A percentile compares a stretch with the other conserved stretches of the same genome.
Conservation (phyloP, 140 eudicot genomes). For the Ambrosia hybrid region DNA sequence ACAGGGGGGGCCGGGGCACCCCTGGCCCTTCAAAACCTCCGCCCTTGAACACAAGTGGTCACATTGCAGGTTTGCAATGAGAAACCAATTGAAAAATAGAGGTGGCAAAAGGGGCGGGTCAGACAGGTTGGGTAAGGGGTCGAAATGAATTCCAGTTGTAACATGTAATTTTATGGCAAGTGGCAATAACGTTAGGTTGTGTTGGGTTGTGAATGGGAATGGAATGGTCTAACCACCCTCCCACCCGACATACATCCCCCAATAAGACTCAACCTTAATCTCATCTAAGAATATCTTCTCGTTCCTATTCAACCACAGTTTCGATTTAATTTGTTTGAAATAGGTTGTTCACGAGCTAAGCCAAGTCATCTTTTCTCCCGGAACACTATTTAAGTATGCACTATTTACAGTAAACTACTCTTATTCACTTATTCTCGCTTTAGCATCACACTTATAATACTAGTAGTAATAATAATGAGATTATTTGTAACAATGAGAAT, state of each 20-base stretch:
- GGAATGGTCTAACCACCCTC: too few relatives aligned
- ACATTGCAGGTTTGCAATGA: not conserved
- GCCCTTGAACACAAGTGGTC: too few relatives aligned
- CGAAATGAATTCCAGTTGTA: slow-evolving; percentile 5
- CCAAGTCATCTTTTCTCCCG: too few relatives aligned
- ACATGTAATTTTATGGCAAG: not conserved
- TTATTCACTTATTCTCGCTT: slow-evolving; percentile 44
- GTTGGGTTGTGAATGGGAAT: not conserved
- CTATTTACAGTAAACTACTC: slow-evolving; percentile 57
- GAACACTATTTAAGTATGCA: slow-evolving; percentile 51
- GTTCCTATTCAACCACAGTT: too few relatives aligned
- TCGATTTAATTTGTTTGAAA: too few relatives aligned
- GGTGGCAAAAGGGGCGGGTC: not conserved
- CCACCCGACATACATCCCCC: too few relatives aligned
- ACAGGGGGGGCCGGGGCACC: too few relatives aligned
- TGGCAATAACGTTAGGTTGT: not conserved
- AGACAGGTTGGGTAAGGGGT: not conserved
- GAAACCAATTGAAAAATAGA: not conserved
- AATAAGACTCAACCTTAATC: too few relatives aligned
- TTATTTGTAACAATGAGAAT: not conserved
- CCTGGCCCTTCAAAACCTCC: too few relatives aligned
- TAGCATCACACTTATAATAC: slow-evolving; percentile 22
- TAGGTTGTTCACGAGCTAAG: too few relatives aligned
- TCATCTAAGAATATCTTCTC: too few relatives aligned
- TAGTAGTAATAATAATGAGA: not conserved